A percentile compares a stretch with the other conserved stretches of the same genome.
Evolutionary conservation across 2,329 filamentous ascomycete genomes (phyloP).

Genomic region (Delphinella strobiligena): DNA sequence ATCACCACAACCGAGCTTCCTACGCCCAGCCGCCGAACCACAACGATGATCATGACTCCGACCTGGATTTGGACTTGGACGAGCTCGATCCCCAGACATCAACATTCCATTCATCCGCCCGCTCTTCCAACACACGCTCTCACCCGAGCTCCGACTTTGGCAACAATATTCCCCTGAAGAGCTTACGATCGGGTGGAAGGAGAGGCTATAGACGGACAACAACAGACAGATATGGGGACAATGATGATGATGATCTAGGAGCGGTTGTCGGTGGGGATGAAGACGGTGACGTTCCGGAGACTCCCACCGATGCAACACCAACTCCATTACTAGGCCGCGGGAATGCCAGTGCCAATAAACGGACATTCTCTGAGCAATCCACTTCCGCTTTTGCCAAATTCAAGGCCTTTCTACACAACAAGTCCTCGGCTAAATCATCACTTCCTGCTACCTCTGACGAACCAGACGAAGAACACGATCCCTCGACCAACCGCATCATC

Average conservation of each 20-base stretch:
- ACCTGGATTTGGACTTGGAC: conserved; percentile 65
- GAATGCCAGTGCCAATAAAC: neutral
- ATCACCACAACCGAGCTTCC: conserved; percentile 35
- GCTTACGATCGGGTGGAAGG: conserved; percentile 37
- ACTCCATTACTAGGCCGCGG: conserved; percentile 53
- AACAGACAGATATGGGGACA: conserved; percentile 23
- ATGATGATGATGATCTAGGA: conserved; percentile 48
- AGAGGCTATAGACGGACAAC: conserved; percentile 15
- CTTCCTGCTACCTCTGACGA: conserved; percentile 18
- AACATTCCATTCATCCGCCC: conserved; percentile 14
- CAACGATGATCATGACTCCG: conserved; percentile 40
- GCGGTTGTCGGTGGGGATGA: conserved; percentile 44
- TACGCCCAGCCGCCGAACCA: conserved; percentile 2
- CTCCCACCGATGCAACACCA: conserved; percentile 8
- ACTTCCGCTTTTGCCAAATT: conserved; percentile 7
- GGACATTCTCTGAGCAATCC: conserved; percentile 3
- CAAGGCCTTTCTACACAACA: conserved; percentile 3
- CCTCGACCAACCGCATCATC: conserved; percentile 61
- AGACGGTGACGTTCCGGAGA: conserved; percentile 23
- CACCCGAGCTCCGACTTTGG: conserved; percentile 27
- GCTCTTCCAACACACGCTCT: conserved; percentile 20
- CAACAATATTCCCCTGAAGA: conserved; percentile 57
- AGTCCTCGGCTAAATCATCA: conserved; percentile 18
- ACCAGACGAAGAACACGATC: conserved; percentile 36
- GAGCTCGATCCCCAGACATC: conserved; percentile 56